These are phyloP conservation scores for Setomelanomma holmii DNA, from an alignment of 2,329 filamentous ascomycete genomes.

Conservation along the genomic window DNA sequence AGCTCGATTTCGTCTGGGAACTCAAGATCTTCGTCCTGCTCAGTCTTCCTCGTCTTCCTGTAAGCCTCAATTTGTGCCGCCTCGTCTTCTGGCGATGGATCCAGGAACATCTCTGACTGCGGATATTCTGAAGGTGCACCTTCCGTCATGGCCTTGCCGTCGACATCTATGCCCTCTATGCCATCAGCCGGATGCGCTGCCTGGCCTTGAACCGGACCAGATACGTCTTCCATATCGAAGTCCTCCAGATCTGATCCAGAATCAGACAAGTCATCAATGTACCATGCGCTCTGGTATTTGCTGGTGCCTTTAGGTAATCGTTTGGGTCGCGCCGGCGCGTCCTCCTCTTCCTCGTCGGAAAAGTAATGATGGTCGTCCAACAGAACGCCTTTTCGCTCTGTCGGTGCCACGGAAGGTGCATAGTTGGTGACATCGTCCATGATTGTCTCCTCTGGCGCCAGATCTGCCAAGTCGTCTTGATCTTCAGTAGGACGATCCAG, in stretches of 20 bases:
- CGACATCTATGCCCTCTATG: slow-evolving; percentile 66
- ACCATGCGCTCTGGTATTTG: slow-evolving; percentile 94
- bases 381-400: slow-evolving; percentile 78
- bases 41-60: slow-evolving; percentile 76
- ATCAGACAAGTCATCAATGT: slow-evolving; percentile 79
- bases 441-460: slow-evolving; percentile 84
- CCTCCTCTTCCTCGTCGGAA: slow-evolving; percentile 78
- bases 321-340: slow-evolving; percentile 69
- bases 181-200: slow-evolving; percentile 80
- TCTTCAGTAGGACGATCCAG: slow-evolving; percentile 78
- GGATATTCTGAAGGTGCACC: slow-evolving; percentile 86
- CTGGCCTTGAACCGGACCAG: slow-evolving; percentile 59
- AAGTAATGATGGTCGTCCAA: slow-evolving; percentile 99
- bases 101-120: slow-evolving; percentile 90
- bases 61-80: slow-evolving; percentile 82
- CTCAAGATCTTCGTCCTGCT: slow-evolving; percentile 88
- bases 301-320: slow-evolving; percentile 90
- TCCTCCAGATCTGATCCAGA: slow-evolving; percentile 81
- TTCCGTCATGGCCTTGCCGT: slow-evolving; percentile 71
- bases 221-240: slow-evolving; percentile 66
- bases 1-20: slow-evolving; percentile 98
- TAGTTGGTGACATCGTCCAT: slow-evolving; percentile 73
- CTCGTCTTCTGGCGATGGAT: slow-evolving; percentile 81
- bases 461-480: slow-evolving; percentile 79
- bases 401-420: slow-evolving; percentile 55